Evolutionary conservation across 2,329 filamentous ascomycete genomes (phyloP), one percentile per base, ranked within the genome.

Genomic region (Orbilia quercus): DNA sequence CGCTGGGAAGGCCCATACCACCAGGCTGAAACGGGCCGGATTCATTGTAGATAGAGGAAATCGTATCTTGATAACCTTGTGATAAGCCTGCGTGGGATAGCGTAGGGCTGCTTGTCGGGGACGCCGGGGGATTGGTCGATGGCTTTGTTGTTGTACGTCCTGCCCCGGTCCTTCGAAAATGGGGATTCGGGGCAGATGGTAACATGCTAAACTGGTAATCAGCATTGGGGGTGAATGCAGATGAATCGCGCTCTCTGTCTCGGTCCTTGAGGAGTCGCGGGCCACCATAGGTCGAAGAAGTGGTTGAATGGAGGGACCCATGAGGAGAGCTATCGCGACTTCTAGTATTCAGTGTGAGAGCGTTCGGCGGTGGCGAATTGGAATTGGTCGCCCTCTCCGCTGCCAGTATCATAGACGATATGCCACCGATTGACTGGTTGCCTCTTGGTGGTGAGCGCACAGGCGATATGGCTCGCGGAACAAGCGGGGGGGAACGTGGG

Each of bases 151-250:
- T 55, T 3, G 58, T 4, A n/a, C 63, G 63, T n/a, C 40, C 45
- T 28, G 20, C 18, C 34, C 57, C 69, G 14, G 54, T 34, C 16
- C 60, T 66, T 16, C 63, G 42, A 40, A 53, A 51, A 20, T 67
- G 57, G 20, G 57, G 50, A 31, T 60, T 62, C 11, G 84, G 14
- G 85, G 84, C 55, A 85, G 80, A 70, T 86, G 88, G 75, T 84
- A 71, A 20, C 65, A 78, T 85, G 16, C 84, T 84, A 77, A 90
- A 90, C 76, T 88, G 86, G 79, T 89, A 90, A 47, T 83, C 83
- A 34, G 83, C 80, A 81, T 75, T 78, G 75, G 75, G 82, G 79
- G 69, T 74, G 48, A 72, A 72, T 67, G 59, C 42, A 51, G 44
- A 64, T 55, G 38, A 22, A 16, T 67, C 62, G 1, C 83, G 85